Conservation (phyloP, 1,139 yeast species). For the Yamadazyma kanchanaburiensis region DNA sequence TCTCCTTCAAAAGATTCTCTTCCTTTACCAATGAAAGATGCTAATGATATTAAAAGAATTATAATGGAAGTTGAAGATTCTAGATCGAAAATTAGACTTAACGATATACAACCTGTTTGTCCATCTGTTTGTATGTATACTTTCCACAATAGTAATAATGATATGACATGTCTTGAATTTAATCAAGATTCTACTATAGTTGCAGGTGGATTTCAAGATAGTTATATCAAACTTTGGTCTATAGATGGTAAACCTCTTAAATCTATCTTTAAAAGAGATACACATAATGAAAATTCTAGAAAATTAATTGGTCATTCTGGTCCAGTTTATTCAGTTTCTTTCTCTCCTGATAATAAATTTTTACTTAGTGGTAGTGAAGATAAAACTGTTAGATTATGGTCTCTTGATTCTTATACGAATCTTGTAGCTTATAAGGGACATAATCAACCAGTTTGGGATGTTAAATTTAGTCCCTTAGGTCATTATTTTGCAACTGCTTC, state of each 20-base stretch:
- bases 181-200: conserved; percentile 83
- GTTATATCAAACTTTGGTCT: conserved; percentile 88
- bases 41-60: conserved; percentile 74
- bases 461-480: conserved; percentile 88
- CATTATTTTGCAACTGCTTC: conserved; percentile 97
- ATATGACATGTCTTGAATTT: conserved; percentile 78
- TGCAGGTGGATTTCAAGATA: conserved; percentile 94
- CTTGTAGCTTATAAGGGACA: conserved; percentile 96
- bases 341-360: conserved; percentile 86
- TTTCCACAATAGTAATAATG: conserved; percentile 91
- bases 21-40: conserved; percentile 84
- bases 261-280: conserved; percentile 62
- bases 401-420: conserved; percentile 84
- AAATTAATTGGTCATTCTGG: conserved; percentile 92
- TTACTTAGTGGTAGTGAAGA: conserved; percentile 86
- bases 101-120: conserved; percentile 65
- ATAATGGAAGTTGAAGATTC: conserved; percentile 80
- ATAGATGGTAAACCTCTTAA: conserved; percentile 83
- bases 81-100: conserved; percentile 63
- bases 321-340: conserved; percentile 85
- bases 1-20: conserved; percentile 72
- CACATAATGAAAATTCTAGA: conserved; percentile 46
- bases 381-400: conserved; percentile 90
- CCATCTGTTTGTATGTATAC: conserved; percentile 99
- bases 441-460: conserved; percentile 97